Conservation (phyloP, 257 asterid species). For the Solanum habrochaites region DNA sequence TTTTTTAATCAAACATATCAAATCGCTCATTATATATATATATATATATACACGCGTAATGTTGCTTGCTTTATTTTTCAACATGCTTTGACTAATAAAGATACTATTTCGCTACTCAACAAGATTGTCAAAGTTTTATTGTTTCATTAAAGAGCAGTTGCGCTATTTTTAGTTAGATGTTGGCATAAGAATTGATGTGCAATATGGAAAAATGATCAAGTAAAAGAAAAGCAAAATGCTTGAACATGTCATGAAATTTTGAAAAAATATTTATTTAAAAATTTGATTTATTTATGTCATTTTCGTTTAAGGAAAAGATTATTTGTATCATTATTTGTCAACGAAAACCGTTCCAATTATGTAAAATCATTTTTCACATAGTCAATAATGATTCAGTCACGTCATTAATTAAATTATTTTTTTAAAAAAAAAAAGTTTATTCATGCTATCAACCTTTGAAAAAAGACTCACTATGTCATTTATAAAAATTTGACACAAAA, state of each 20-base stretch:
- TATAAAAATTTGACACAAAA: no score
- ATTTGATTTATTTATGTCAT: no score
- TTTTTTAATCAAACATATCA: background rate
- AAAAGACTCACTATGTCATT: background rate
- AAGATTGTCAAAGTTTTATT: background rate
- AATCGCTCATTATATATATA: background rate
- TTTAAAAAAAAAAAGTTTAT: no score
- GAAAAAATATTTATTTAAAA: no score
- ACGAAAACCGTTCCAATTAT: no score
- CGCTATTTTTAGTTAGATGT: background rate
- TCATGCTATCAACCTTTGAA: no score
- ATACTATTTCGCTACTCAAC: background rate
- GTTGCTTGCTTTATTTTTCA: background rate
- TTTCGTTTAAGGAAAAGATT: fast-evolving
- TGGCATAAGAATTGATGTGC: background rate
- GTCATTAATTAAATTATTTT: background rate
- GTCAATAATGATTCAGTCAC: background rate
- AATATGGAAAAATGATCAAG: background rate
- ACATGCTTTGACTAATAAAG: no score
- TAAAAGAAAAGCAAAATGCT: background rate
- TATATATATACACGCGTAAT: background rate
- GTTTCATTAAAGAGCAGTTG: background rate
- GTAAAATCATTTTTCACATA: no score
- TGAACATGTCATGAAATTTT: background rate
- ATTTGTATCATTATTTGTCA: no score